These are phyloP conservation scores for Colletotrichum camelliae DNA, from an alignment of 2,329 filamentous ascomycete species.

Conservation along the genomic window DNA sequence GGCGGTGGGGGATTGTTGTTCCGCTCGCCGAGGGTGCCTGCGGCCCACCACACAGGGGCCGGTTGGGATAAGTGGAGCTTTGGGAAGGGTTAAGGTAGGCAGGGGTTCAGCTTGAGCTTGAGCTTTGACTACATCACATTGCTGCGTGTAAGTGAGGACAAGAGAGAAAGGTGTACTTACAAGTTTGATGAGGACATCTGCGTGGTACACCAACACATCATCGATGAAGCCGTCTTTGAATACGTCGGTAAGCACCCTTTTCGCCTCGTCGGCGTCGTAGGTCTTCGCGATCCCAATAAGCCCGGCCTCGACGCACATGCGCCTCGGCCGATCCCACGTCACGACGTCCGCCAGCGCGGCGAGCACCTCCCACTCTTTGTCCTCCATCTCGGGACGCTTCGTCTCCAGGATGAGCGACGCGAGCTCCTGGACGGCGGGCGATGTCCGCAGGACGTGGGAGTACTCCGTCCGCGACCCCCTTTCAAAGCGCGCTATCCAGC, in stretches of 20 bases:
- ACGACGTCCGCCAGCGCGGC: background rate
- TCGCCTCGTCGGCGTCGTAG: background rate
- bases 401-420: background rate
- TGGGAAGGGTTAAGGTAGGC: background rate
- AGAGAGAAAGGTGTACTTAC: background rate
- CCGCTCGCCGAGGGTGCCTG: background rate
- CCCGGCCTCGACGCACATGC: background rate
- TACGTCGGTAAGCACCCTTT: background rate
- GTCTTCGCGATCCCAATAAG: background rate
- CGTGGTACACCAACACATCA: background rate
- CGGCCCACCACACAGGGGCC: too few relatives aligned
- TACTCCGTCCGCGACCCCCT: background rate
- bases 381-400: background rate
- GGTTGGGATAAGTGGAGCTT: background rate
- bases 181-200: background rate
- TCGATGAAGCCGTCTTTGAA: background rate
- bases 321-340: background rate
- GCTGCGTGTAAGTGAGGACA: background rate
- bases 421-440: background rate
- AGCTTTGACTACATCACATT: background rate
- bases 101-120: background rate
- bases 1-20: background rate
- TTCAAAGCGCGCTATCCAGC: background rate
- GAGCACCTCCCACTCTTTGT: background rate
- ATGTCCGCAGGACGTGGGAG: rapidly evolving